phyloP scores from a whole-genome alignment of 2,329 filamentous ascomycete genomes.

The Curvularia hawaiiensis region DNA sequence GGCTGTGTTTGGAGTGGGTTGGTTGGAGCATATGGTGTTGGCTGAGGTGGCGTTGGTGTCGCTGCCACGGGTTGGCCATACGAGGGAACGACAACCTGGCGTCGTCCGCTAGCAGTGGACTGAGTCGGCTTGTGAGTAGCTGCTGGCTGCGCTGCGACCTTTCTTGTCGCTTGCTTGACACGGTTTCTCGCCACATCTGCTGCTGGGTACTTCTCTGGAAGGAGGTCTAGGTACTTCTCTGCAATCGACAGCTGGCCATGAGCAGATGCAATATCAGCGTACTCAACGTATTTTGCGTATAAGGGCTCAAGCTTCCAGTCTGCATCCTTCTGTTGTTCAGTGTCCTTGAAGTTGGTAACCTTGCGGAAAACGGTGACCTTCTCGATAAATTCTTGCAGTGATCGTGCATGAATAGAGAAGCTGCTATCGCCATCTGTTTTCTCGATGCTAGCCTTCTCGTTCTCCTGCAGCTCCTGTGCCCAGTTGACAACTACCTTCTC shows the following conservation, averaged over 20 bases:
- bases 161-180: conserved; percentile 82
- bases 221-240: conserved; percentile 87
- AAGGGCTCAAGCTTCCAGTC: conserved; percentile 89
- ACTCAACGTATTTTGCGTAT: conserved; percentile 96
- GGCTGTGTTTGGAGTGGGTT: conserved; percentile 37
- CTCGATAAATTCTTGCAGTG: conserved; percentile 92
- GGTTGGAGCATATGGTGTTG: conserved; percentile 31
- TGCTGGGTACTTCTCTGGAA: conserved; percentile 81
- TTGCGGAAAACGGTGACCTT: conserved; percentile 97
- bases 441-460: conserved; percentile 75
- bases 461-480: conserved; percentile 86
- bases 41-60: conserved; percentile 23
- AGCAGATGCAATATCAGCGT: conserved; percentile 90
- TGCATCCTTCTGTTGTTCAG: conserved; percentile 70
- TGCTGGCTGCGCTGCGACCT: conserved; percentile 52
- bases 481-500: conserved; percentile 97
- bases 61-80: conserved; percentile 33
- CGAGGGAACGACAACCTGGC: conserved; percentile 44
- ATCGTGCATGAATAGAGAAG: conserved; percentile 89
- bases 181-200: conserved; percentile 86
- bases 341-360: conserved; percentile 88
- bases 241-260: conserved; percentile 87
- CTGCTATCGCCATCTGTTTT: conserved; percentile 73
- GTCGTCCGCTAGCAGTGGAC: conserved; percentile 41
- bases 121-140: conserved; percentile 50